Evolutionary conservation across 768 basidiomycete species (phyloP), one percentile per base, ranked within the genome.

Genomic region (Tulasnella sp.): DNA sequence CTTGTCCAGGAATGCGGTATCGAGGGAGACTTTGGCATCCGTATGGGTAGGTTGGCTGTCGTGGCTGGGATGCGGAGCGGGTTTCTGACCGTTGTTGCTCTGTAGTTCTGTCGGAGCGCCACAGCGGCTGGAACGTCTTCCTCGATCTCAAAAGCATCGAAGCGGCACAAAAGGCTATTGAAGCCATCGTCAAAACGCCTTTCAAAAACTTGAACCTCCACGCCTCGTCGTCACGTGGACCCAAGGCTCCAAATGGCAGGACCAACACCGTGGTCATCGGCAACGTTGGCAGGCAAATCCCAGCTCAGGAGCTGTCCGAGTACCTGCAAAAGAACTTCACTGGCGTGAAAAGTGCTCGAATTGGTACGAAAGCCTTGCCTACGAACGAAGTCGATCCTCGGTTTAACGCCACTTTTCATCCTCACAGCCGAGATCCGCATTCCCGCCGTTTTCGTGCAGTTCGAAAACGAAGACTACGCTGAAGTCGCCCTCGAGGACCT

Each of bases 261-360:
- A 69, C 64, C 64, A 69, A 69, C 31, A 69, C 64, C 64, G 64
- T 69, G 14, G 64, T 69, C 64, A 69, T 69, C 12, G 64, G 64
- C 31, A 69, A 69, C 64, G 64, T 69, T 14, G 64, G 64, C n/a
- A 69, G 64, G 64, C 64, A 69, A 34, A 69, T 69, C 16, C 64
- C 64, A 6, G 8, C 64, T 37, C 31, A 69, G 28, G 64, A 69
- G 6, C 12, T 69, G 12, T 28, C 64, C 12, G 34, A 6, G 16
- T 69, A 69, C 28, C 12, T 69, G 9, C 64, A 69, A 69, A 28
- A 69, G 34, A 69, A 69, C 64, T 69, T 69, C 18, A 69, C 64
- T 34, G 64, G 64, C 14, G 64, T 69, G 64, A 69, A 69, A 14
- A 69, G 64, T 20, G 64, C 64, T 34, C 64, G 64, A 69, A 14